Evolutionary conservation across 768 basidiomycete species (phyloP), one percentile per base, ranked within the genome.

Genomic region (Podaxis mareebaensis): DNA sequence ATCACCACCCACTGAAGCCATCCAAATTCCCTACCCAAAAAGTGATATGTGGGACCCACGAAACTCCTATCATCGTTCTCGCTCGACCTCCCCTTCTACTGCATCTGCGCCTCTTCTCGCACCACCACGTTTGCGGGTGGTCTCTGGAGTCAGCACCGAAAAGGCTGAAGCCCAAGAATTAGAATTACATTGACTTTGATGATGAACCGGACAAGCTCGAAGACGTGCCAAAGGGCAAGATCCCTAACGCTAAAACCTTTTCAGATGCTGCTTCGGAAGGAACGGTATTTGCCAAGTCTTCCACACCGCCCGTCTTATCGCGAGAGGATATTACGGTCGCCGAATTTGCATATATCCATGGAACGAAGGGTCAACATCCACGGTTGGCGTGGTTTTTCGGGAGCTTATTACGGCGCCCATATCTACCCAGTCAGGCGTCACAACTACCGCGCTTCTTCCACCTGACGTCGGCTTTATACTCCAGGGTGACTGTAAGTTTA

Each of bases 161-260:
- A 83, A 83, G 64, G 90, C 84, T 0, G 89, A 93, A 71, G 92
- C 92, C 90, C 0, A 91, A 84, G 75, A 91, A 86, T 67, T 88
- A 84, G 26, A 26, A 26, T 26, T 26, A 26, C 68, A 87, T 93
- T 1, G 93, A 94, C 70, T 92, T 87, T 62, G 92, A 93, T 2
- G 90, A 92, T 48, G 92, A 94, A 69, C 80, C 88, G 2, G 88
- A 87, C 60, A 88, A 85, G 66, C 78, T 94, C 65, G 91, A 90
- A 70, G 88, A 86, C 39, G 78, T 94, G 69, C 72, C 93, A 36
- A 88, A 86, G 68, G 85, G 83, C 10, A 81, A 72, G 61, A 75
- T 76, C 38, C 77, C 74, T 17, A 85, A 74, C 64, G 80, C 81
- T n/a, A 77, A 71, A 52, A 67, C 67, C 15, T 36, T 68, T 36